Evolutionary conservation across 768 basidiomycete genomes (phyloP), one percentile per base, ranked within the genome.

Genomic region (Gelatoporia subvermispora): DNA sequence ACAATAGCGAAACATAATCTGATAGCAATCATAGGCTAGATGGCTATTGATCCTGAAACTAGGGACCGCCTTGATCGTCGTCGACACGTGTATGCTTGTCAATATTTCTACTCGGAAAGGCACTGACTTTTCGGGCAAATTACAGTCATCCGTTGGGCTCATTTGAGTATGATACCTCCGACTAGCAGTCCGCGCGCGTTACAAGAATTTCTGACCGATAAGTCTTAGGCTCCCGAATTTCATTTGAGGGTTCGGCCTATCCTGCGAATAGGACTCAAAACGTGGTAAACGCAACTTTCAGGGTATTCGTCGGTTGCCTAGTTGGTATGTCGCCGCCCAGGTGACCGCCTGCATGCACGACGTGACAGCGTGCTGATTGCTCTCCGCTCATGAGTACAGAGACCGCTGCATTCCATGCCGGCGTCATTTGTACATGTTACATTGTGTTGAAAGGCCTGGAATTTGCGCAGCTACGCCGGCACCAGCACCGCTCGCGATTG

Each of bases 91-190:
- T 91, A 61, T 45, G 85, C 72, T 28, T 44, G 17, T n/a, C 48
- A 24, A 7, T 20, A 41, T n/a, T 25, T 20, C 44, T 10, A 15
- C 41, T n/a, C 17, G 31, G 41, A 17, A 10, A 22, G 46, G 36
- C 15, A 16, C 49, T 54, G 18, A 47, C 10, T 31, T 44, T 16
- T 37, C 22, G 13, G 37, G 23, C n/a, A 20, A 41, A 35, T 21
- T 25, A 8, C 51, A 90, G 88, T 88, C 62, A 88, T 91, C 45
- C 72, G 88, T 55, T 91, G 86, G 85, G 80, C 81, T 28, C 78
- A 87, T 54, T 68, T 87, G 1, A 76, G 84, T 85, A 57, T 3
- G 73, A 57, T n/a, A 43, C 35, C 20, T 23, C 43, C 24, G 25
- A 47, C 25, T 3, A 21, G 7, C 13, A 31, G 28, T 5, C n/a